phyloP scores from a whole-genome alignment of 2,329 filamentous ascomycete genomes.

The Xylariaceae sp. region DNA sequence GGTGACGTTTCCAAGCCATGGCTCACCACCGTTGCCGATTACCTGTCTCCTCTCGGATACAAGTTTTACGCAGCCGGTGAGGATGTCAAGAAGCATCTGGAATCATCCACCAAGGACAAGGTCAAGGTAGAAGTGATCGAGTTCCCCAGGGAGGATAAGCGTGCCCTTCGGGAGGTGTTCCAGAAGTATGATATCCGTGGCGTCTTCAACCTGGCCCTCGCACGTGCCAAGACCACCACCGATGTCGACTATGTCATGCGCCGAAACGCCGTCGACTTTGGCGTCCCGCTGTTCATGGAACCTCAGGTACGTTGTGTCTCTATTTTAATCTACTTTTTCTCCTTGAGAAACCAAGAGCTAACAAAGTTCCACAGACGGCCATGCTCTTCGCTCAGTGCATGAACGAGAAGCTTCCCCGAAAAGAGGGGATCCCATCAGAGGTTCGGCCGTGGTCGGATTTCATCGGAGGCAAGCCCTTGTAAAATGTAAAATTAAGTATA shows the following conservation, averaged over 20 bases:
- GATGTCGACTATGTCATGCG: slow-evolving; percentile 99
- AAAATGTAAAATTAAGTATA: slow-evolving; percentile 52
- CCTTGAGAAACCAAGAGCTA: slow-evolving; percentile 2
- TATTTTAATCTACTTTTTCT: background rate
- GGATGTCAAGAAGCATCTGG: slow-evolving; percentile 77
- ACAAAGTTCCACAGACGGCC: slow-evolving; percentile 60
- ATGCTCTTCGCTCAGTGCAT: slow-evolving; percentile 95
- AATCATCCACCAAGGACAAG: slow-evolving; percentile 61
- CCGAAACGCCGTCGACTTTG: slow-evolving; percentile 96
- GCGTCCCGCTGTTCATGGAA: slow-evolving; percentile 97
- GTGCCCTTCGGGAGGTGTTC: slow-evolving; percentile 89
- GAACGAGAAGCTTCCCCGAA: slow-evolving; percentile 87
- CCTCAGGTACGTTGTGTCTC: slow-evolving; percentile 69
- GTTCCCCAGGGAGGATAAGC: slow-evolving; percentile 95
- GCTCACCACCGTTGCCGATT: slow-evolving; percentile 77
- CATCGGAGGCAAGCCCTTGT: slow-evolving; percentile 78
- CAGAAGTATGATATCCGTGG: slow-evolving; percentile 94
- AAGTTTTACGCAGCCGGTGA: slow-evolving; percentile 84
- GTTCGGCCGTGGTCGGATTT: slow-evolving; percentile 95
- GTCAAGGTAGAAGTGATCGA: slow-evolving; percentile 84
- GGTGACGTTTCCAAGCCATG: slow-evolving; percentile 69
- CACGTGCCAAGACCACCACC: slow-evolving; percentile 72
- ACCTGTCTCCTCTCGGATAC: slow-evolving; percentile 83
- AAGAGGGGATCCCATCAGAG: slow-evolving; percentile 83
- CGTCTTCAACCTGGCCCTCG: slow-evolving; percentile 88